phyloP scores from a whole-genome alignment of 2,329 filamentous ascomycete genomes.

The Phialemonium atrogriseum region DNA sequence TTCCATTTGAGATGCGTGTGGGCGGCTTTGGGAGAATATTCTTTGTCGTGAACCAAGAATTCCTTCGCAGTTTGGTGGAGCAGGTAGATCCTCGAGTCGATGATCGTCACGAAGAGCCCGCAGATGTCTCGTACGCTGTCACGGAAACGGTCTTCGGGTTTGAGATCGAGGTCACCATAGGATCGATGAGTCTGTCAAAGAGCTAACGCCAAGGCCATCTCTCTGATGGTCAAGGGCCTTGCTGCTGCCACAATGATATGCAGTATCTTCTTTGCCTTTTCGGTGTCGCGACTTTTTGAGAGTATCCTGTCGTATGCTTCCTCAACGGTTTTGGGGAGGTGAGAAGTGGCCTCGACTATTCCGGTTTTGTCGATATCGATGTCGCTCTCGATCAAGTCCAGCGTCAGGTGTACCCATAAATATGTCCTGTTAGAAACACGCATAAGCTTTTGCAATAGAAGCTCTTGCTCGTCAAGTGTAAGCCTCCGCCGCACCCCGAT shows the following conservation, averaged over 20 bases:
- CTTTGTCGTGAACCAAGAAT: constrained; percentile 19
- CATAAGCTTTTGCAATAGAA: constrained; percentile 8
- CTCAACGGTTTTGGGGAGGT: constrained; percentile 17
- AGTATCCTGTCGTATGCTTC: constrained; percentile 28
- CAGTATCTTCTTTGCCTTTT: constrained; percentile 20
- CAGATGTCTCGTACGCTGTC: constrained; percentile 19
- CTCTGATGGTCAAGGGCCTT: constrained; percentile 22
- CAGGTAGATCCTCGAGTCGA: constrained; percentile 23
- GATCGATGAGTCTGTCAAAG: constrained; percentile 7
- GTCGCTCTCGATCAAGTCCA: constrained; percentile 11
- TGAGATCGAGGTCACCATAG: constrained; percentile 8
- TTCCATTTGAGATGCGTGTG: too few species aligned
- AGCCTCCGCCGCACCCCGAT: too few species aligned
- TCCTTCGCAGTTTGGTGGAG: constrained; percentile 31
- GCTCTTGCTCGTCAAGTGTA: too few species aligned
- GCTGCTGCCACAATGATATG: constrained; percentile 24
- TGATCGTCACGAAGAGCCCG: constrained; percentile 26
- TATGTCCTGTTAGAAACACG: constrained; percentile 14
- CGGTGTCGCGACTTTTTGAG: constrained; percentile 13
- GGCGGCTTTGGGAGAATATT: neutral
- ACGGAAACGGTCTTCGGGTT: constrained; percentile 10
- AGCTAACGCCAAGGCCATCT: constrained; percentile 22
- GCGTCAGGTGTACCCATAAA: constrained; percentile 15
- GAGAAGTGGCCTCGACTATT: constrained; percentile 24
- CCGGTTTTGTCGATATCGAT: constrained; percentile 17